Percentiles rank a stretch among this genome's conserved stretches.
Evolutionary conservation across 352 stramenopile genomes (phyloP).

Genomic region (Phytopythium ostracodes): DNA sequence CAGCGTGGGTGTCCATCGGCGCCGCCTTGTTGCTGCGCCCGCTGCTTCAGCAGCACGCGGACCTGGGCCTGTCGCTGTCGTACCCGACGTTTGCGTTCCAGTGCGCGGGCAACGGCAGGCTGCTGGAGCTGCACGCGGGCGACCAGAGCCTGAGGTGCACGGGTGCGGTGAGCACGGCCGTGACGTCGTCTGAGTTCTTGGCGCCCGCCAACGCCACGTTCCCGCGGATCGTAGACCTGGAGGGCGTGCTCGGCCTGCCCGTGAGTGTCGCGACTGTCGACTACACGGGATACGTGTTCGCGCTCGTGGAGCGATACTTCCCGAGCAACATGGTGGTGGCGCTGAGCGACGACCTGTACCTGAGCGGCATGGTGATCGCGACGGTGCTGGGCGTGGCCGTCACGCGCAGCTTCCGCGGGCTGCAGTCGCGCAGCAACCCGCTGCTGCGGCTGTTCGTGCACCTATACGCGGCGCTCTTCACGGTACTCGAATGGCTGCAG

Average conservation of each 20-base stretch:
- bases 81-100: conserved; percentile 53
- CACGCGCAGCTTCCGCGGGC: conserved; percentile 34
- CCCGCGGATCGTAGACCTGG: conserved; percentile 44
- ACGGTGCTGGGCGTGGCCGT: conserved; percentile 43
- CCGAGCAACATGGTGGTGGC: conserved; percentile 41
- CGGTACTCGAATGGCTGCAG: conserved; percentile 59
- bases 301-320: conserved; percentile 39
- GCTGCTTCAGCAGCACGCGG: conserved; percentile 27
- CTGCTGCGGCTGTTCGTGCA: conserved; percentile 57
- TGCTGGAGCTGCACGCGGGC: conserved; percentile 22
- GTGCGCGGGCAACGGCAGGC: conserved; percentile 41
- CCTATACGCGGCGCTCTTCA: conserved; percentile 52
- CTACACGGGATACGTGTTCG: conserved; percentile 40
- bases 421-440: conserved; percentile 44
- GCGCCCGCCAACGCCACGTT: conserved; percentile 39
- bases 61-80: conserved; percentile 20
- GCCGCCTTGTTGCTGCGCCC: conserved; percentile 27
- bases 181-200: conserved; percentile 8
- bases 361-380: conserved; percentile 49
- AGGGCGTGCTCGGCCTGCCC: conserved; percentile 31
- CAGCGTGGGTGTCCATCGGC: conserved; percentile 18
- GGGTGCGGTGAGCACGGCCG: conserved; percentile 13
- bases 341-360: conserved; percentile 33
- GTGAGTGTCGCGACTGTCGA: conserved; percentile 35
- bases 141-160: conserved; percentile 25